Percentiles rank a stretch among this genome's conserved stretches.
Conservation (phyloP, 2,329 filamentous ascomycete species). For the Biscogniauxia mediterranea region DNA sequence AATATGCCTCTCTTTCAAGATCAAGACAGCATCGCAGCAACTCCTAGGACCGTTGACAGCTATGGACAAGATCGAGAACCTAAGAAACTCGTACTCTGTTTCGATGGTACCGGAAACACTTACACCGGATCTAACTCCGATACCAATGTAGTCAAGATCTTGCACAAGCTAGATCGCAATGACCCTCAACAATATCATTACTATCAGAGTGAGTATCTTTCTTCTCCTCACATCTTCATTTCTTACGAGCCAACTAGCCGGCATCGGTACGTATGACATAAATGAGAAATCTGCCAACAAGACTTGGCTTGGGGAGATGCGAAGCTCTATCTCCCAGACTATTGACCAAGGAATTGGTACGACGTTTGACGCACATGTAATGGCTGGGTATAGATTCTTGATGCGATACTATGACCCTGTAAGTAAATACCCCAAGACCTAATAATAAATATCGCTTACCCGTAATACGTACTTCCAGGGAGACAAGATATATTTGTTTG, state of each 20-base stretch:
- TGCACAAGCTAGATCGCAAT: conserved; percentile 45
- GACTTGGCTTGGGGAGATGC: conserved; percentile 33
- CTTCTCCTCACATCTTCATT: background rate
- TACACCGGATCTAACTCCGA: conserved; percentile 47
- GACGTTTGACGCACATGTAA: conserved; percentile 51
- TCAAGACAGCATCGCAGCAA: too few species aligned
- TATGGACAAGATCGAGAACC: too few species aligned
- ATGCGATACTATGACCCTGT: conserved; percentile 42
- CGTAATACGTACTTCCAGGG: conserved; percentile 39
- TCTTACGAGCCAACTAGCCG: conserved; percentile 31
- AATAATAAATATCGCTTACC: too few species aligned
- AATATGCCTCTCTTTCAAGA: too few species aligned
- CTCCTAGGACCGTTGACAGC: too few species aligned
- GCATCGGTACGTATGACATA: conserved; percentile 49
- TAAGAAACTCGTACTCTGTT: conserved; percentile 34
- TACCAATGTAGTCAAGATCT: conserved; percentile 54
- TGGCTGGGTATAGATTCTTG: conserved; percentile 51
- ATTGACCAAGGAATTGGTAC: conserved; percentile 44
- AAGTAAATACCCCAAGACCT: too few species aligned
- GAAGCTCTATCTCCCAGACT: conserved; percentile 38
- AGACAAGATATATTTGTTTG: conserved; percentile 54
- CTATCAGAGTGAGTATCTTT: conserved; percentile 42
- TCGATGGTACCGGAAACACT: conserved; percentile 48
- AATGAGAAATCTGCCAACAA: conserved; percentile 43
- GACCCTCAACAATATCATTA: conserved; percentile 44